Percentiles rank a stretch among this genome's conserved stretches.
These are phyloP conservation scores for Piper betle DNA, from an alignment of 164 flowering plant genomes.

Conservation along the genomic window DNA sequence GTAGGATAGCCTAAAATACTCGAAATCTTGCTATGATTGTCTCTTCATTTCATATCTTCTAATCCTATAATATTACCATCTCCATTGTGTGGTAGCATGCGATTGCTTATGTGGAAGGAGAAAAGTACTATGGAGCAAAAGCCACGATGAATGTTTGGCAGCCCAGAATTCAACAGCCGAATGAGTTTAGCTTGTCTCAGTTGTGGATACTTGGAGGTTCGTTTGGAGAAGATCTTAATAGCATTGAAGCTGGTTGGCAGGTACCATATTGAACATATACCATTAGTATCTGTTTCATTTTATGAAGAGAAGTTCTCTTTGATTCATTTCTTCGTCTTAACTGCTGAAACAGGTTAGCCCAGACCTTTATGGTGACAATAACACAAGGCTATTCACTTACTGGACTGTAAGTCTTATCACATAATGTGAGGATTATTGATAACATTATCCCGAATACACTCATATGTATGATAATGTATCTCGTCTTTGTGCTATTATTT, in stretches of 20 bases:
- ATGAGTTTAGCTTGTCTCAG: conserved; percentile 97
- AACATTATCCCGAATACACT: not conserved
- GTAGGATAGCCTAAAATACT: conserved; percentile 16
- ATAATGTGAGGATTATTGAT: too few relatives aligned
- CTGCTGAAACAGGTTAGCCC: conserved; percentile 68
- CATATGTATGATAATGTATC: not conserved
- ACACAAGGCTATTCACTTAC: conserved; percentile 89
- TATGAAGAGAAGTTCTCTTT: not conserved
- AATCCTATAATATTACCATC: conserved; percentile 4
- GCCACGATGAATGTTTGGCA: conserved; percentile 98
- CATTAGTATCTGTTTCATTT: not conserved
- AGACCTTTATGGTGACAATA: conserved; percentile 82
- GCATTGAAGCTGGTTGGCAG: conserved; percentile 99
- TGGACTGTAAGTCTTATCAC: conserved; percentile 68
- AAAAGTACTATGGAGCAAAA: conserved; percentile 84
- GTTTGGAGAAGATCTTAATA: conserved; percentile 94
- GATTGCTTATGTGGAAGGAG: conserved; percentile 93
- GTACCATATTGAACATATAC: conserved; percentile 13
- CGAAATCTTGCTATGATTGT: not conserved
- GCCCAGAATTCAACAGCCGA: conserved; percentile 75
- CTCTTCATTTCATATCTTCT: not conserved
- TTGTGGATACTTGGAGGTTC: conserved; percentile 91
- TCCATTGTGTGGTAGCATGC: conserved; percentile 57
- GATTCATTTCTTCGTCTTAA: not conserved
- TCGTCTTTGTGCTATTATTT: not conserved